Evolutionary conservation across 208 protist genomes (phyloP), one percentile per base, ranked within the genome.

Genomic region (Trypanosoma brucei): DNA sequence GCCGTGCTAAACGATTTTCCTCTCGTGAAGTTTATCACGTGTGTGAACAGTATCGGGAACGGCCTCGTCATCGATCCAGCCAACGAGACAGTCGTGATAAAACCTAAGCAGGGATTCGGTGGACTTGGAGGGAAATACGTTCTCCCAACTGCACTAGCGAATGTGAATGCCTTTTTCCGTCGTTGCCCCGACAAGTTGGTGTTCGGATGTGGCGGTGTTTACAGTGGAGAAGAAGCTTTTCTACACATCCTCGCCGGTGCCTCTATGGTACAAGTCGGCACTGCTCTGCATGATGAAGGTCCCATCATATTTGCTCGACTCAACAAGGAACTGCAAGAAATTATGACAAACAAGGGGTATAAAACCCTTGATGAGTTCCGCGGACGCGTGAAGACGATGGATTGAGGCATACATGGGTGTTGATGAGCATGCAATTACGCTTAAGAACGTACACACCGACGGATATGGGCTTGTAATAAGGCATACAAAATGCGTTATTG

Each of bases 1-100:
- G 68, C 55, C 4, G 75, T 95, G n/a, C 64, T 95, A 8, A 93
- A 95, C 70, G 79, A 82, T 13, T 91, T 88, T 62, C 78, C 84
- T 14, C 77, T 83, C 40, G 84, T 95, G 34, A 72, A 78, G 45
- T 93, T 92, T 62, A 79, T 95, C 39, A 92, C 85, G 3, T 93
- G 86, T 75, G 76, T 95, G 59, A 95, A 95, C 83, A 93, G 83
- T 68, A 62, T 95, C 39, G 89, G 89, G 30, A 95, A 95, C 65
- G 86, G 79, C 9, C 83, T 95, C 22, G 76, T 91, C 3, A 92
- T 95, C 65, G 89, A 95, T 45, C 61, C 69, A 13, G 89, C 84
- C 54, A 92, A 62, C 37, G 86, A 95, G 78, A 74, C 76, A 31
- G 89, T 92, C 38, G 77, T 88, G 49, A 95, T 95, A 55, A 82